Percentiles rank a stretch among this genome's conserved stretches.
phyloP scores from a whole-genome alignment of 305 asterid genomes.

The Fraxinus platypoda region DNA sequence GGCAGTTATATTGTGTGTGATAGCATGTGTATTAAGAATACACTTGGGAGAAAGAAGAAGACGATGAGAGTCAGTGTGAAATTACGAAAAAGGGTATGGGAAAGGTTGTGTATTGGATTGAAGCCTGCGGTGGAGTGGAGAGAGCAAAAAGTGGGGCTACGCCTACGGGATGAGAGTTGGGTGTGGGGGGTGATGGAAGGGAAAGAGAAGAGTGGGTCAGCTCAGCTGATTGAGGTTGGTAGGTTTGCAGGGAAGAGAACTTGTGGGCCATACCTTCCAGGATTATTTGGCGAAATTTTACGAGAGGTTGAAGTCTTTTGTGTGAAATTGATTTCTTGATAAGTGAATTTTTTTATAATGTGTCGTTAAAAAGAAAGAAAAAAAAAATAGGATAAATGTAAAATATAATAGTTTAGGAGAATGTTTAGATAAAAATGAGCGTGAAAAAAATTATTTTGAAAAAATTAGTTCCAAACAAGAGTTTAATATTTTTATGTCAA shows the following conservation, averaged over 20 bases:
- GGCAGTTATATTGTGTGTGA: conserved; percentile 37
- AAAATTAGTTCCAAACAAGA: neutral
- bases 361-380: neutral
- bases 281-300: neutral
- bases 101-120: conserved; percentile 7
- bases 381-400: neutral
- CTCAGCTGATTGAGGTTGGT: neutral
- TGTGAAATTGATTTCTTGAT: neutral
- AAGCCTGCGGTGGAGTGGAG: neutral
- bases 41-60: conserved; percentile 52
- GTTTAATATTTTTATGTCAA: neutral
- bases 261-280: neutral
- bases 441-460: neutral
- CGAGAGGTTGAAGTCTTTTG: neutral
- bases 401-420: neutral
- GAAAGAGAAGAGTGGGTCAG: neutral
- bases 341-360: neutral
- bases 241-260: conserved; percentile 1
- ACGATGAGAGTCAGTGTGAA: conserved; percentile 53
- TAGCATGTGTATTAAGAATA: conserved; percentile 28
- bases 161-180: neutral
- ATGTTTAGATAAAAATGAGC: neutral
- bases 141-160: neutral
- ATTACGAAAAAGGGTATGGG: conserved; percentile 18
- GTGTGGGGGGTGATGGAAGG: neutral